Percentiles rank a stretch among this genome's conserved stretches.
Conservation (phyloP, 176 grass and related monocot genomes). For the Aegilops sharonensis region DNA sequence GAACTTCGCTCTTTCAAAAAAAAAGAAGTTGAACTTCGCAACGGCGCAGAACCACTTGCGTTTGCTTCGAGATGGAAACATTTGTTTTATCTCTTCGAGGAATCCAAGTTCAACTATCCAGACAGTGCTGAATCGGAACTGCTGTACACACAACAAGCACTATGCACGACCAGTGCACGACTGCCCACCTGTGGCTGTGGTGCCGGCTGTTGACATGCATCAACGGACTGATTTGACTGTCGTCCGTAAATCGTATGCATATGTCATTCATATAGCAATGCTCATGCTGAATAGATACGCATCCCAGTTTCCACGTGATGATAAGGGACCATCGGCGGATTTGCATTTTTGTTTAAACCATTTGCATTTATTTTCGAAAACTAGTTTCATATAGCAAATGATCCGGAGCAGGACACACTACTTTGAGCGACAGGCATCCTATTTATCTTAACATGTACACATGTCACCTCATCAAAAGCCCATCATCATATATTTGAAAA, state of each 20-base stretch:
- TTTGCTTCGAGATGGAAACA: background rate
- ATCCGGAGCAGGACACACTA: background rate
- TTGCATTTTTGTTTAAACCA: background rate
- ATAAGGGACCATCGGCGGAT: background rate
- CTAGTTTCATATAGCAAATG: background rate
- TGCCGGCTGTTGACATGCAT: too few relatives aligned
- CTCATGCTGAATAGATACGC: background rate
- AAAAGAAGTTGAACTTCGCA: conserved; percentile 41
- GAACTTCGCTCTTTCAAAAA: conserved; percentile 8
- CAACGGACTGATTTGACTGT: too few relatives aligned
- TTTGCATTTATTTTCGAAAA: background rate
- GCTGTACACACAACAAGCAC: too few relatives aligned
- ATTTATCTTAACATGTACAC: too few relatives aligned
- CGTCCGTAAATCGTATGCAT: too few relatives aligned
- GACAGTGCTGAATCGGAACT: background rate
- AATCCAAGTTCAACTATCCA: conserved; percentile 5
- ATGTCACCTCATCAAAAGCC: too few relatives aligned
- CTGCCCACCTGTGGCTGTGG: too few relatives aligned
- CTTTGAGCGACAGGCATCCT: background rate
- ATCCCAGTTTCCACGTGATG: background rate
- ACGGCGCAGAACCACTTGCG: background rate
- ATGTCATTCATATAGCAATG: too few relatives aligned
- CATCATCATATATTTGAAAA: too few relatives aligned
- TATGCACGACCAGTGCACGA: too few relatives aligned
- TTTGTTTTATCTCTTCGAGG: conserved; percentile 24